These are phyloP conservation scores for Rhodotorula glutinis DNA, from an alignment of 1,284 basidiomycete genomes.

Conservation along the genomic window DNA sequence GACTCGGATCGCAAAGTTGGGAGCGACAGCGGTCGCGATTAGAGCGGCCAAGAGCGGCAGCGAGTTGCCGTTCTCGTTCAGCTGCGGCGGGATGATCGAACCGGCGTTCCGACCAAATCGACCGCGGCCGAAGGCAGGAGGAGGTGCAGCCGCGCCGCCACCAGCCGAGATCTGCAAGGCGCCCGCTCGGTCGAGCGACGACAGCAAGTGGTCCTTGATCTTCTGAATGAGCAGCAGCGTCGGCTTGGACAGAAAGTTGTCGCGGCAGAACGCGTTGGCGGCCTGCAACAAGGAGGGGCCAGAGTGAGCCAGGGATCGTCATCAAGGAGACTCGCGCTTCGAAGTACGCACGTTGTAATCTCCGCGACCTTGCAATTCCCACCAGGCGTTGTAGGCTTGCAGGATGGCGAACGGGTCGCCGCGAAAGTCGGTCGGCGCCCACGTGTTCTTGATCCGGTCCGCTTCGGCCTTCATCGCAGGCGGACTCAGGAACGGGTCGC, in stretches of 20 bases:
- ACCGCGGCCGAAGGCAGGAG: conserved; percentile 21
- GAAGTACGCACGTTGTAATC: conserved; percentile 52
- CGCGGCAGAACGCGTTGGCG: conserved; percentile 73
- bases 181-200: conserved; percentile 74
- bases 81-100: conserved; percentile 58
- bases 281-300: too few relatives aligned
- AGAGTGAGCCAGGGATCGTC: too few relatives aligned
- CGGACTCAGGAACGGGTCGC: conserved; percentile 86
- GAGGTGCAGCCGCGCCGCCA: conserved; percentile 10
- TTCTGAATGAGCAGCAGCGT: conserved; percentile 79
- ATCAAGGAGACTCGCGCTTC: too few relatives aligned
- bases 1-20: conserved; percentile 88
- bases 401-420: conserved; percentile 82
- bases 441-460: conserved; percentile 71
- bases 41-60: conserved; percentile 78
- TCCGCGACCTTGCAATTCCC: conserved; percentile 63
- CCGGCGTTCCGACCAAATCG: conserved; percentile 8
- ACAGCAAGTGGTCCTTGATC: conserved; percentile 75
- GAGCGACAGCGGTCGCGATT: conserved; percentile 80
- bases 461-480: conserved; percentile 53
- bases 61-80: conserved; percentile 73
- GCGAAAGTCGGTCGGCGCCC: conserved; percentile 68
- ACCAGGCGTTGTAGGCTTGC: conserved; percentile 80
- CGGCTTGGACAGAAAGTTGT: conserved; percentile 85
- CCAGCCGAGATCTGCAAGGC: conserved; percentile 51